Evolutionary conservation across 1,139 yeast genomes (phyloP).

Genomic region (Debaryomycetaceae sp.): DNA sequence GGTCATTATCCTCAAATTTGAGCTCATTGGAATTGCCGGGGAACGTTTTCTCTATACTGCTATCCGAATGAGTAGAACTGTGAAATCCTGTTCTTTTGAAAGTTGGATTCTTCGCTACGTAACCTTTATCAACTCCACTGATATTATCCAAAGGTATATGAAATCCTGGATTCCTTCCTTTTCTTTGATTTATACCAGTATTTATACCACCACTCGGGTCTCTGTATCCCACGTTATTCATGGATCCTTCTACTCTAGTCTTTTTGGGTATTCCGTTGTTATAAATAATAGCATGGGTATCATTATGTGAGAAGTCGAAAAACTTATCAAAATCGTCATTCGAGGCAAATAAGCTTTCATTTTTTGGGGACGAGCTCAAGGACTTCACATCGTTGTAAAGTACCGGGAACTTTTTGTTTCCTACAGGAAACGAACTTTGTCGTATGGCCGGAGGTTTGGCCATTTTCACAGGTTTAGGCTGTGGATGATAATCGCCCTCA

Average conservation of each 20-base stretch:
- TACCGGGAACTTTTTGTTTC: background rate
- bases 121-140: background rate
- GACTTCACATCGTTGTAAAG: background rate
- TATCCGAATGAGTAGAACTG: constrained; percentile 9
- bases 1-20: background rate
- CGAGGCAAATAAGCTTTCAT: background rate
- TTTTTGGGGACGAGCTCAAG: background rate
- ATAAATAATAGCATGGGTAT: background rate
- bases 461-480: background rate
- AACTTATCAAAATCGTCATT: constrained; percentile 3
- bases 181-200: constrained; percentile 2
- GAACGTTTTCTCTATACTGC: constrained; percentile 1
- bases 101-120: constrained; percentile 6
- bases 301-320: constrained; percentile 1
- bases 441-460: constrained; percentile 1
- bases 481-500: background rate
- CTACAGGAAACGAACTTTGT: constrained; percentile 3
- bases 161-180: constrained; percentile 13
- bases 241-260: background rate
- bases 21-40: constrained; percentile 2
- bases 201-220: background rate
- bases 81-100: constrained; percentile 6
- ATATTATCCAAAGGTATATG: constrained; percentile 16
- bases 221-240: background rate
- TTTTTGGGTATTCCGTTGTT: background rate